Conservation (phyloP, 1,139 yeast genomes). For the Lodderomyces metapsilosis region DNA sequence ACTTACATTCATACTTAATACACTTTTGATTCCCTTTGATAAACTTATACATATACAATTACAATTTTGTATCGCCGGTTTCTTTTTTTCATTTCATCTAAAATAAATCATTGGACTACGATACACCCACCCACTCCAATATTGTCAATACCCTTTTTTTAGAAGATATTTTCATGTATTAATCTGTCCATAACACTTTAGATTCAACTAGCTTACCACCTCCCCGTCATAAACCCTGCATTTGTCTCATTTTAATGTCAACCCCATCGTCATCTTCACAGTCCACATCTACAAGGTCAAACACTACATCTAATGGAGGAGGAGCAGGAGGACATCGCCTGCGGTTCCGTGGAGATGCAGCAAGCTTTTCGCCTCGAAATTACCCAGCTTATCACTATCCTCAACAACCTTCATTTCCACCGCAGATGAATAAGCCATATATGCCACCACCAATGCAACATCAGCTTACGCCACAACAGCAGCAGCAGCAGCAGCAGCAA, state of each 20-base stretch:
- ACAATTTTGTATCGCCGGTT: too few species aligned
- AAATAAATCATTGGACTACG: too few species aligned
- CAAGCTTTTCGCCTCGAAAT: slow-evolving; percentile 38
- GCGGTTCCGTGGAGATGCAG: slow-evolving; percentile 45
- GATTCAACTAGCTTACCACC: neutral
- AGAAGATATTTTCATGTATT: slow-evolving; percentile 2
- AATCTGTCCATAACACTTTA: too few species aligned
- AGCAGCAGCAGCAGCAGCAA: slow-evolving; percentile 12
- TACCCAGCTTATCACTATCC: slow-evolving; percentile 11
- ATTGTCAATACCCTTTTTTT: too few species aligned
- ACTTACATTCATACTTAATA: too few species aligned
- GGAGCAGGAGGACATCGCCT: slow-evolving; percentile 29
- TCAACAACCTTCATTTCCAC: slow-evolving; percentile 13
- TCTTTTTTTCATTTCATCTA: too few species aligned
- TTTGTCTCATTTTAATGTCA: slow-evolving; percentile 6
- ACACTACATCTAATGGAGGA: slow-evolving; percentile 23
- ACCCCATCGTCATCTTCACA: slow-evolving; percentile 18
- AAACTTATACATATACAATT: too few species aligned
- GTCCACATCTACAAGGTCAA: neutral
- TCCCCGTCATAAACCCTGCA: too few species aligned
- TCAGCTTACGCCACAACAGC: slow-evolving; percentile 19
- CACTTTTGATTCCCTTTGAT: too few species aligned
- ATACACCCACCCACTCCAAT: too few species aligned
- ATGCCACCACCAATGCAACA: slow-evolving; percentile 13
- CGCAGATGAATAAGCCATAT: slow-evolving; percentile 12